phyloP scores from a whole-genome alignment of 75 land plant species.

The Selaginella moellendorffii region DNA sequence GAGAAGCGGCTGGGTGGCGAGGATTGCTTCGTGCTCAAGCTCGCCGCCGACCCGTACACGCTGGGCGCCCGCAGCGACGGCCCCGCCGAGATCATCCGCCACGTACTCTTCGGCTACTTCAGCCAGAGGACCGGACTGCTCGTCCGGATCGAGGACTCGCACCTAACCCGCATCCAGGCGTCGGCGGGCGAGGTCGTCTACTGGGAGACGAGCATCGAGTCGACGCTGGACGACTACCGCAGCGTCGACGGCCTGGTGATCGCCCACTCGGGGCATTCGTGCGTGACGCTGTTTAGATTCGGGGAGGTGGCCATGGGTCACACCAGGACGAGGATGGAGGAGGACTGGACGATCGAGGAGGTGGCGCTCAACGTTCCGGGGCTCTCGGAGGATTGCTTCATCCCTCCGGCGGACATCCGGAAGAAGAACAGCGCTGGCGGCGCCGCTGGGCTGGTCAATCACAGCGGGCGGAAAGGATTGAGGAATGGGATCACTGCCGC shows the following conservation, averaged over 20 bases:
- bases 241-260: constrained; percentile 58
- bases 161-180: constrained; percentile 54
- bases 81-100: constrained; percentile 61
- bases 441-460: too few relatives aligned
- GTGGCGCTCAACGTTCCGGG: constrained; percentile 69
- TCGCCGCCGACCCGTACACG: constrained; percentile 39
- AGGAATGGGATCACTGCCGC: too few relatives aligned
- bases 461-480: too few relatives aligned
- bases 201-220: constrained; percentile 55
- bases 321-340: constrained; percentile 54
- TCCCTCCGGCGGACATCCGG: constrained; percentile 46
- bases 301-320: constrained; percentile 64
- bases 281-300: constrained; percentile 54
- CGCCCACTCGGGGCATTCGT: constrained; percentile 55
- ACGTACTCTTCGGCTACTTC: constrained; percentile 66
- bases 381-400: constrained; percentile 50
- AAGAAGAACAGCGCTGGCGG: too few relatives aligned
- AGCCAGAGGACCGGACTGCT: constrained; percentile 68
- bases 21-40: neutral
- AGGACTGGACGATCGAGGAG: constrained; percentile 64
- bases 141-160: constrained; percentile 55
- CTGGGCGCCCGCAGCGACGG: constrained; percentile 57
- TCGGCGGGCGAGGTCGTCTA: constrained; percentile 11
- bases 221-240: constrained; percentile 40
- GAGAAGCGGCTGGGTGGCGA: neutral